These are phyloP conservation scores for Aspergillus tanneri DNA, from an alignment of 2,329 filamentous ascomycete species.

Conservation along the genomic window DNA sequence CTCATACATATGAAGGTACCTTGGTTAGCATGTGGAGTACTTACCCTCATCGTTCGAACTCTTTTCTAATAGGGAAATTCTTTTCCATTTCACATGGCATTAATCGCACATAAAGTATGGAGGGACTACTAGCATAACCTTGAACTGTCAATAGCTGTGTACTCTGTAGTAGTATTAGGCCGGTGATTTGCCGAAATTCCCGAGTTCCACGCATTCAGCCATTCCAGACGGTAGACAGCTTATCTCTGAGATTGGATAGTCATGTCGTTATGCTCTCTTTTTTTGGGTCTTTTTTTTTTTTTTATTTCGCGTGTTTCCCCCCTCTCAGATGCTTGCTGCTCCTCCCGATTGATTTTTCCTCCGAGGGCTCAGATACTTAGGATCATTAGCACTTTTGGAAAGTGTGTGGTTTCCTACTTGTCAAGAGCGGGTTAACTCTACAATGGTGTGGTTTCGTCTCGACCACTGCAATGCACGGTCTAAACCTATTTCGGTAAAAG, in stretches of 20 bases:
- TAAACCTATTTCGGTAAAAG: not conserved
- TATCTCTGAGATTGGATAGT: not conserved
- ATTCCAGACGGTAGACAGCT: not conserved
- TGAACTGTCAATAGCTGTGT: not conserved
- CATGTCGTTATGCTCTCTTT: too few relatives aligned
- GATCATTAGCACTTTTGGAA: not conserved
- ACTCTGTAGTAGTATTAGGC: not conserved
- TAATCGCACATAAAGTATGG: too few relatives aligned
- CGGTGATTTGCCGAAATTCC: not conserved
- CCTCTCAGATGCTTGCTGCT: not conserved
- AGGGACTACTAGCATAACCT: too few relatives aligned
- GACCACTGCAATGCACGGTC: not conserved
- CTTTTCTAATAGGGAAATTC: too few relatives aligned
- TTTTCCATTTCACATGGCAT: too few relatives aligned
- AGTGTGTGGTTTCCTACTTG: not conserved
- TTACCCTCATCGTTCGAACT: too few relatives aligned
- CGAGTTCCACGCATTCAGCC: not conserved
- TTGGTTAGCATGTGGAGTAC: too few relatives aligned
- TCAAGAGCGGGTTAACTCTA: not conserved
- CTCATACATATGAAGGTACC: too few relatives aligned
- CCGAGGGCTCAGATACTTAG: not conserved
- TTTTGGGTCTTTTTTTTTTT: too few relatives aligned
- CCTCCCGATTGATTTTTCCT: not conserved
- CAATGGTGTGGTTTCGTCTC: not conserved
- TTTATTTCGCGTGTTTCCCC: not conserved